Evolutionary conservation across 1,284 basidiomycete species (phyloP), one percentile per base, ranked within the genome.

Genomic region (Cryptococcus hybrid): DNA sequence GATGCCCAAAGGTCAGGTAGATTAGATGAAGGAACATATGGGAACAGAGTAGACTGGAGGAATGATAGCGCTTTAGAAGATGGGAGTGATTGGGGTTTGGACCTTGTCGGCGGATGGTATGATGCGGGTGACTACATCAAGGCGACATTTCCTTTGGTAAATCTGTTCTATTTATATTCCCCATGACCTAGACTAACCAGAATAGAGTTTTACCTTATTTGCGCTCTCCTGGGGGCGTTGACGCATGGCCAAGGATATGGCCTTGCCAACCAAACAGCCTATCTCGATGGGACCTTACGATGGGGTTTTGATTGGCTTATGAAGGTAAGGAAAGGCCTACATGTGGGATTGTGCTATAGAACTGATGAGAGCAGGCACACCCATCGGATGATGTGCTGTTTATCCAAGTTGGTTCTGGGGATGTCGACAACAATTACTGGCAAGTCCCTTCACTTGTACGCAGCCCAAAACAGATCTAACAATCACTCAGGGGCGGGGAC

Each of bases 271-370:
- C 92, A 95, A 76, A 92, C 91, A 1, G 84, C 86, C 1, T 95
- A 95, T 73, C 84, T 95, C 24, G 92, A 95, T 68, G 84, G 85
- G 58, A 90, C 88, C 80, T 76, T 93, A 48, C 85, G 92, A 57
- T 94, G 90, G 89, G 88, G 91, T 35, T 83, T 92, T 48, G 89
- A 92, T 76, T 96, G 91, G 90, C 79, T 95, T 47, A 88, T 92
- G 52, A 91, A 89, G 80, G 90, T 88, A 59, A 63, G 79, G 30
- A 30, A 30, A 4, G 30, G 30, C 30, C 30, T 4, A 30, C 30
- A 3, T 64, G 15, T 50, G 35, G 12, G 11, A 24, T 8, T 30
- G 47, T 30, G 7, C 36, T 24, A 8, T 9, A 15, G 37, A 12
- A 24, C 40, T 46, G 4, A 51, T 51, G 30, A 52, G 43, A 63